A percentile compares a stretch with the other conserved stretches of the same genome.
Conservation (phyloP, 2,329 filamentous ascomycete species). For the Ascochyta viciae-villosae region DNA sequence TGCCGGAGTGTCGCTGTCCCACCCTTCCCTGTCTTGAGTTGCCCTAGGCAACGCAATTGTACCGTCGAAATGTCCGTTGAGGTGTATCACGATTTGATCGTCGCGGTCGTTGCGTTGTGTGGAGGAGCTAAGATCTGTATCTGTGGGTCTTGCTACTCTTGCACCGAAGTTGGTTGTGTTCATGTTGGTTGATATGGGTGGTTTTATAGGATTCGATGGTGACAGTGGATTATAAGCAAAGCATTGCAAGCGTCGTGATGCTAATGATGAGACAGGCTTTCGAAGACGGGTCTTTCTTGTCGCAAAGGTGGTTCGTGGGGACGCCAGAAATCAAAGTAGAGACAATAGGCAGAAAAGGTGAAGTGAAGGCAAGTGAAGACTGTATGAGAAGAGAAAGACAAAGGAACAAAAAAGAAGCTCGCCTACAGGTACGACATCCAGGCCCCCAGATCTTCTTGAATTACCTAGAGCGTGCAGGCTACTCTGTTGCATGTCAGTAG, state of each 20-base stretch:
- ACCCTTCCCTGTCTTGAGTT: constrained; percentile 23
- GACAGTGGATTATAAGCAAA: neutral
- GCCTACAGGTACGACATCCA: constrained; percentile 4
- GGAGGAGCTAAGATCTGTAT: constrained; percentile 1
- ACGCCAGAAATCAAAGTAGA: neutral
- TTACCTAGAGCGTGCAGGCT: constrained; percentile 6
- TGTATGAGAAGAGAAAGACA: constrained; percentile 25
- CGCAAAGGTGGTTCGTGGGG: neutral
- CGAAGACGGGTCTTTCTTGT: neutral
- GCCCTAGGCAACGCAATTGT: constrained; percentile 26
- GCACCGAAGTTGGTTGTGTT: constrained; percentile 1
- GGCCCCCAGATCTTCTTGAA: constrained; percentile 14
- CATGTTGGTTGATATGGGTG: neutral
- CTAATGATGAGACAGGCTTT: neutral
- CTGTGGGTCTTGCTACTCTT: constrained; percentile 3
- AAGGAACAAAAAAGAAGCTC: constrained; percentile 1
- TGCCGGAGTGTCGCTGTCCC: constrained; percentile 37
- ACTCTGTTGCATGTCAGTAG: neutral
- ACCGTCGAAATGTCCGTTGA: constrained; percentile 33
- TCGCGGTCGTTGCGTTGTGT: constrained; percentile 21
- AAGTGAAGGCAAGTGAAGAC: constrained; percentile 10
- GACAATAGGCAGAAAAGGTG: neutral
- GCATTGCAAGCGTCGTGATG: neutral
- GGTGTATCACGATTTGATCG: constrained; percentile 37
- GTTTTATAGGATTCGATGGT: neutral